These are phyloP conservation scores for Trametes punicea DNA, from an alignment of 768 basidiomycete species.

Conservation along the genomic window DNA sequence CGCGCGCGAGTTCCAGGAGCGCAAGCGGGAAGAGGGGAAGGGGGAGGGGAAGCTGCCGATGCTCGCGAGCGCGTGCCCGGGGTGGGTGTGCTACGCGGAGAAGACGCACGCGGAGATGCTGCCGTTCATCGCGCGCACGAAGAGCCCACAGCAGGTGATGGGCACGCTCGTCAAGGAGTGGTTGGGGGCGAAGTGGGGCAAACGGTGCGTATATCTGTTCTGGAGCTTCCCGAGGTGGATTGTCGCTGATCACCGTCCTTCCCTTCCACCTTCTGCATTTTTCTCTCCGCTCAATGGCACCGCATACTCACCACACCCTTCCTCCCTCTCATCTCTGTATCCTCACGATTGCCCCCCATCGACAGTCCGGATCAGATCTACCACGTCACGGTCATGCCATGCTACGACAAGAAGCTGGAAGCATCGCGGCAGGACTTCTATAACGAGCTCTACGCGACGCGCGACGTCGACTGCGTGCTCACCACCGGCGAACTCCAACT, in stretches of 20 bases:
- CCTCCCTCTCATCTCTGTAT: not conserved
- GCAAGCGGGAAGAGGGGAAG: slow-evolving; percentile 41
- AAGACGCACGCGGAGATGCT: slow-evolving; percentile 94
- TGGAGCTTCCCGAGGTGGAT: not conserved
- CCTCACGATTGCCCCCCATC: not conserved
- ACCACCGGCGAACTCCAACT: slow-evolving; percentile 93
- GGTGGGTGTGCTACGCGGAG: slow-evolving; percentile 99
- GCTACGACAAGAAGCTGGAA: slow-evolving; percentile 99
- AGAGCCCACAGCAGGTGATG: slow-evolving; percentile 94
- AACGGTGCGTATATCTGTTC: slow-evolving; percentile 49
- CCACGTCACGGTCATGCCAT: slow-evolving; percentile 98
- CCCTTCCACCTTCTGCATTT: slow-evolving; percentile 6
- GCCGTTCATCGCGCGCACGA: slow-evolving; percentile 82
- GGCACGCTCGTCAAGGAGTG: slow-evolving; percentile 91
- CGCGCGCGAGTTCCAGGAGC: slow-evolving; percentile 73
- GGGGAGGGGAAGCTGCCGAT: slow-evolving; percentile 63
- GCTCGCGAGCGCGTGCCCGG: slow-evolving; percentile 94
- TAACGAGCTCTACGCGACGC: slow-evolving; percentile 70
- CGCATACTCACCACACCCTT: not conserved
- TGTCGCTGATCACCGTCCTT: not conserved
- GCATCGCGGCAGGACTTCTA: slow-evolving; percentile 95
- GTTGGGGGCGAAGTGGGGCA: slow-evolving; percentile 66
- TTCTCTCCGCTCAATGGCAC: slow-evolving; percentile 1
- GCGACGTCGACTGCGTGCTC: slow-evolving; percentile 96
- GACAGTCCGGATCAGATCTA: slow-evolving; percentile 83